These are phyloP conservation scores for Tricholoma furcatifolium DNA, from an alignment of 768 basidiomycete species.

Conservation along the genomic window DNA sequence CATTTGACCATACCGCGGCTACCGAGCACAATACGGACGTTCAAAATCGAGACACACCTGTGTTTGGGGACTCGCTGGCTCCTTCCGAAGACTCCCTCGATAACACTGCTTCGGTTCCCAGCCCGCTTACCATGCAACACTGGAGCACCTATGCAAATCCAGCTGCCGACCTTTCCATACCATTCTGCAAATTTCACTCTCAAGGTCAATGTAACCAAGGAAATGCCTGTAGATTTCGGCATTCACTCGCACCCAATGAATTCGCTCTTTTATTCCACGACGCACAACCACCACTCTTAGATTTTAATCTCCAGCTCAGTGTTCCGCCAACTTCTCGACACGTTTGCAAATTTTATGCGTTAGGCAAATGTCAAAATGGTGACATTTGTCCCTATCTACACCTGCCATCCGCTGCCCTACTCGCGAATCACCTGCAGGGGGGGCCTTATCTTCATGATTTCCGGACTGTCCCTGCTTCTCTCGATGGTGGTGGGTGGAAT, in stretches of 20 bases:
- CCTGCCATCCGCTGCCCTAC: conserved; percentile 15
- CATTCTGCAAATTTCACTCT: conserved; percentile 41
- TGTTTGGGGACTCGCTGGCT: no score
- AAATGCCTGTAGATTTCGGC: conserved; percentile 35
- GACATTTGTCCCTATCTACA: conserved; percentile 35
- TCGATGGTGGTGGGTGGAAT: neutral
- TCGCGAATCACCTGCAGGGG: neutral
- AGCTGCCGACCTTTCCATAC: conserved; percentile 24
- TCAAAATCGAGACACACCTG: no score
- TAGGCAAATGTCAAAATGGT: conserved; percentile 39
- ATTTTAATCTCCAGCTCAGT: neutral
- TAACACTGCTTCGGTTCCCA: no score
- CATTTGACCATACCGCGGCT: no score
- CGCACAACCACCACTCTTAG: conserved; percentile 31
- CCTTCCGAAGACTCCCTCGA: no score
- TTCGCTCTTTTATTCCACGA: conserved; percentile 39
- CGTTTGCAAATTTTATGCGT: conserved; percentile 33
- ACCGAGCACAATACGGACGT: no score
- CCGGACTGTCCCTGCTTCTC: neutral
- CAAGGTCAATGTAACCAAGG: conserved; percentile 32
- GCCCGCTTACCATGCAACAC: conserved; percentile 23
- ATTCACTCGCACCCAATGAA: conserved; percentile 38
- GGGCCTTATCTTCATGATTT: conserved; percentile 12
- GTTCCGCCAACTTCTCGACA: conserved; percentile 10
- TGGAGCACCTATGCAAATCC: conserved; percentile 47